A percentile compares a stretch with the other conserved stretches of the same genome.
Evolutionary conservation across 2,329 filamentous ascomycete genomes (phyloP).

Genomic region (Blastomyces silverae): DNA sequence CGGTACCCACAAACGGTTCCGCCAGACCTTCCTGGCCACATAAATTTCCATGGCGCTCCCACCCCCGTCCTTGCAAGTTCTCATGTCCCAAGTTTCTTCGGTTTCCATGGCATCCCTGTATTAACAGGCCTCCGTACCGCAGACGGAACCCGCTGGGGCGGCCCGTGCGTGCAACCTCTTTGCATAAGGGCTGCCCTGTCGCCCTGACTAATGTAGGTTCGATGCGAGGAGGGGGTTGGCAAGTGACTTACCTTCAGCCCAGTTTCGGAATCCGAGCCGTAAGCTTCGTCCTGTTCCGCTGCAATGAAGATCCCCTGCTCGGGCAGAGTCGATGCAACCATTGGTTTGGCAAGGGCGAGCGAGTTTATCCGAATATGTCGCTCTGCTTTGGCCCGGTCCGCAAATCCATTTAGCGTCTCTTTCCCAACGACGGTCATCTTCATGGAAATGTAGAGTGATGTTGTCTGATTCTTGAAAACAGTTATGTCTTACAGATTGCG

Average conservation of each 20-base stretch:
- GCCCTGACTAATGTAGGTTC: not conserved
- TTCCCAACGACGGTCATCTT: not conserved
- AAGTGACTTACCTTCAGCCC: not conserved
- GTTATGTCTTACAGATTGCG: not conserved
- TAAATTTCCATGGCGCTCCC: not conserved
- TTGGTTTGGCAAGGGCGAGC: not conserved
- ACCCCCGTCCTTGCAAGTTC: slow-evolving; percentile 3
- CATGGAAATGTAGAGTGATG: not conserved
- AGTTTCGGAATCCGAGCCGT: not conserved
- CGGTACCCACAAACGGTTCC: not conserved
- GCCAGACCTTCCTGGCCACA: not conserved
- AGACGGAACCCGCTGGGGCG: not conserved
- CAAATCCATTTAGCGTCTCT: not conserved
- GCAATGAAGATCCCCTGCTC: not conserved
- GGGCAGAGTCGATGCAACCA: not conserved
- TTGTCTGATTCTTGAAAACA: not conserved
- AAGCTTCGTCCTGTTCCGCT: not conserved
- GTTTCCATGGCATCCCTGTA: not conserved
- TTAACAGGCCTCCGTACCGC: not conserved
- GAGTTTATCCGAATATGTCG: not conserved
- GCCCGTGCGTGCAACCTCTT: slow-evolving; percentile 4
- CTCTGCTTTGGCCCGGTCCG: not conserved
- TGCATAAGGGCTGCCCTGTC: not conserved
- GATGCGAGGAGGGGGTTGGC: not conserved
- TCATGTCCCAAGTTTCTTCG: not conserved